Percentiles rank a stretch among this genome's conserved stretches.
These are phyloP conservation scores for Saccharum hybrid DNA, from an alignment of 202 grass and related monocot species.

Conservation along the genomic window DNA sequence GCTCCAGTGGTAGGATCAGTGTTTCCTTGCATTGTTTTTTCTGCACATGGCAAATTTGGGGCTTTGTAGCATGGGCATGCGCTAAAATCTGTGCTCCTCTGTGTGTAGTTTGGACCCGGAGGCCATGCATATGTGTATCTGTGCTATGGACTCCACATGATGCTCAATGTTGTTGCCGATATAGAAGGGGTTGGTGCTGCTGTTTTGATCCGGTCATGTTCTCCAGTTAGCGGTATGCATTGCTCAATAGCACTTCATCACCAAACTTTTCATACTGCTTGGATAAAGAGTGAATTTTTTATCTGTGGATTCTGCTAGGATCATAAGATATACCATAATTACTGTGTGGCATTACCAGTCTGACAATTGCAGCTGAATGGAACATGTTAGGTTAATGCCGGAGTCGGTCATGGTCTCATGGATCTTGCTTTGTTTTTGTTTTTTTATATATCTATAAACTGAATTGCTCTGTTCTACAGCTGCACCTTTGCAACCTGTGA, in stretches of 20 bases:
- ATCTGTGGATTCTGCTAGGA: background rate
- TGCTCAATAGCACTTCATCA: background rate
- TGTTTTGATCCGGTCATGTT: constrained; percentile 86
- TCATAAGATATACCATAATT: background rate
- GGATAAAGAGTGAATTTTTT: background rate
- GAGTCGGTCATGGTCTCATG: background rate
- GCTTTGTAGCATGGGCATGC: background rate
- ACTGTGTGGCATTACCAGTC: background rate
- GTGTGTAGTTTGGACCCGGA: constrained; percentile 78
- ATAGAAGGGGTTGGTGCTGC: constrained; percentile 73
- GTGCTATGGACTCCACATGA: constrained; percentile 91
- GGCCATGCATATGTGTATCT: constrained; percentile 95
- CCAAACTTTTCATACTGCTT: background rate
- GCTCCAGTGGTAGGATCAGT: constrained; percentile 64
- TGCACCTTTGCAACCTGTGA: background rate
- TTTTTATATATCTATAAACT: background rate
- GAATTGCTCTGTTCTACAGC: background rate
- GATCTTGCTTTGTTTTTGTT: background rate
- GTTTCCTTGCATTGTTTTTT: background rate
- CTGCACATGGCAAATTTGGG: background rate
- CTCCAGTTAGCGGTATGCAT: constrained; percentile 67
- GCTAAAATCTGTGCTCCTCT: background rate
- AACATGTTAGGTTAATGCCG: background rate
- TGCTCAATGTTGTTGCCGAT: constrained; percentile 95
- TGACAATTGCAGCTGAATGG: background rate